A percentile compares a stretch with the other conserved stretches of the same genome.
phyloP scores from a whole-genome alignment of 2,329 filamentous ascomycete genomes.

The Byssochlamys sp. region DNA sequence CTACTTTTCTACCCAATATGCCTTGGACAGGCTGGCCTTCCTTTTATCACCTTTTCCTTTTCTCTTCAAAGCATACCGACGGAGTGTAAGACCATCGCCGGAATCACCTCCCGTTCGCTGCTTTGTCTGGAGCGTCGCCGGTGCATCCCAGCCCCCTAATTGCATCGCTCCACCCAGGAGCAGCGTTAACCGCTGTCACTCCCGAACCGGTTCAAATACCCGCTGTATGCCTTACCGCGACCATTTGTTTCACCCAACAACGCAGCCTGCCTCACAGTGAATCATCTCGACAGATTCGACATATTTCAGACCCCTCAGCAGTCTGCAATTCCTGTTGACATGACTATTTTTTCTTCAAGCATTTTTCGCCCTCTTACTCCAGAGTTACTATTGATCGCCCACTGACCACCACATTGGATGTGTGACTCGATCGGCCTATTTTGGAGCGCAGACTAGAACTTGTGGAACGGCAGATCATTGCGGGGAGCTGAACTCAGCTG shows the following conservation, averaged over 20 bases:
- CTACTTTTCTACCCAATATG: constrained; percentile 5
- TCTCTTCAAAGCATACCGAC: constrained; percentile 12
- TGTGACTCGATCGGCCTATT: neutral
- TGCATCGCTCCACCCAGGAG: neutral
- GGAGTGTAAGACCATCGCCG: constrained; percentile 3
- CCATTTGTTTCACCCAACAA: neutral
- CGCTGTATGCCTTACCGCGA: neutral
- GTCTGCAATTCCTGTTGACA: neutral
- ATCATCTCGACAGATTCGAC: neutral
- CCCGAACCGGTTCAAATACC: neutral
- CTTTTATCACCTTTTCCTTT: constrained; percentile 1
- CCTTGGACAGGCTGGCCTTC: neutral
- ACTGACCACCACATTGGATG: neutral
- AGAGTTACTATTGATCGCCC: neutral
- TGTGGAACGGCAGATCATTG: neutral
- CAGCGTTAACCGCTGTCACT: neutral
- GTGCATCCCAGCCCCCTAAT: constrained; percentile 1
- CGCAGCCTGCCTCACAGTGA: neutral
- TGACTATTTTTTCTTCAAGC: neutral
- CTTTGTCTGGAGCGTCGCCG: constrained; percentile 8
- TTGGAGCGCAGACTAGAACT: neutral
- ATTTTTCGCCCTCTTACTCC: neutral
- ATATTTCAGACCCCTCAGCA: neutral
- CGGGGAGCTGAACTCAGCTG: neutral
- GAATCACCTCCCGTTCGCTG: constrained; percentile 13